Base-by-base conservation (phyloP, 805 yeast species). In the Jamesozyma hellenica region DNA sequence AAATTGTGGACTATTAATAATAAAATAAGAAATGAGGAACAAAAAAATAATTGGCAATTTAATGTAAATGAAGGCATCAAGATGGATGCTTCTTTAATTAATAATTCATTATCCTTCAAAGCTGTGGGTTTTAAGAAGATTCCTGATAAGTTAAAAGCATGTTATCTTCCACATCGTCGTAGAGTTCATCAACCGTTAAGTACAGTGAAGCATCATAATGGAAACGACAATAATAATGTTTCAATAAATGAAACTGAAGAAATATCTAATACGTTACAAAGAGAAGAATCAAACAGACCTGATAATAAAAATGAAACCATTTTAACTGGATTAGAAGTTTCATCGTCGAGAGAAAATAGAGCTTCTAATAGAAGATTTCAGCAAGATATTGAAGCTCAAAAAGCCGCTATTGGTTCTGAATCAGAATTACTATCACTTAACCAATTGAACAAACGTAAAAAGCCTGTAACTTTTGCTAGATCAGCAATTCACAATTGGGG, bases 401-500 rank as follows among this genome's bases (percentile, higher is more conserved):
- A 75, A 49, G 83, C 79, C 47, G 74, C 77, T 51, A 71, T 84
- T 49, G 92, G 92, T 32, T 70, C 85, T 2, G 94, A 84, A 50
- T 78, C 83, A 1, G 96, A 86, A 52, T 72, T 84, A 5, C 65
- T 88, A 49, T 80, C 84, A 33, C 71, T 86, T 63, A 90, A 88
- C 57, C 94, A 90, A 46, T 71, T 90, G 50, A 83, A 85, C 48
- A 87, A 85, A 55, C 73, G 96, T 46, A 84, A 82, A 60, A 90
- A 90, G 54, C 95, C 95, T 0, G 96, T 90, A 8, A 81, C 92
- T n/a, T 88, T 88, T 68, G 96, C 96, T 0, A 70, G 97, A 39
- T 87, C 96, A 2, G 94, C 96, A 0, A 92, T 92, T 53, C 98
- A 92, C 60, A 86, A 90, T 55, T 92, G 98, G 98, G 99, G 99